Base-by-base conservation (phyloP, 169 alveolate genomes). In the Cryptosporidium sp. region DNA sequence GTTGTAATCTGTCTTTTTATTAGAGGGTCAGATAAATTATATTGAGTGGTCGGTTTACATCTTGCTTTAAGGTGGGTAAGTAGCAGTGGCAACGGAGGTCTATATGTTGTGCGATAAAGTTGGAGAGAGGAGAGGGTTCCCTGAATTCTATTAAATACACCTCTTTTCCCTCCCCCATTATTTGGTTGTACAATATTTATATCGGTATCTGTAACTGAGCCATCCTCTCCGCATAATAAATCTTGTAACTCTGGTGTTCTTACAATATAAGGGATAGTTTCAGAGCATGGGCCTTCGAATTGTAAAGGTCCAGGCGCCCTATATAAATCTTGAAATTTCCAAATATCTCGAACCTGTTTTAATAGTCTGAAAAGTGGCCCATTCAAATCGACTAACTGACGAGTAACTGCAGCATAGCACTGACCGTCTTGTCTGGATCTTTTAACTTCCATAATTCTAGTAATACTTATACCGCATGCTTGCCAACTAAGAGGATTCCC, bases 301-400 rank as follows among this genome's bases (percentile, higher is more conserved):
- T 98, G 98, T 69, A 98, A 96, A 3, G 99, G 99, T 4, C 99
- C 99, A 44, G 99, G 99, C 31, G 97, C 95, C 16, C 97, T 91
- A 92, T 97, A 97, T 85, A 94, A 92, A 86, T 97, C 99, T 45
- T 95, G 94, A 45, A 87, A 92, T 48, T 96, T 97, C 99, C 99
- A 98, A 61, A 93, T 86, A 0, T 94, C 97, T 68, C 99, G 96
- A 21, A 96, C 97, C 52, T 94, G 89, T 84, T 94, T 96, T 85
- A 96, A 96, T n/a, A 95, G 95, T 61, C 94, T 94, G 94, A 97
- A 98, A 21, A 96, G 93, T 48, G 96, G 95, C 26, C 97, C 97
- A 31, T 97, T 96, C 70, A 98, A 93, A 80, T 98, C 99, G 23
- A 97, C 97, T 39, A 98, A 93, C 71, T 97, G 97, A 85, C 97